phyloP scores from a whole-genome alignment of 306 rosid species.

The Rosa lucieae region DNA sequence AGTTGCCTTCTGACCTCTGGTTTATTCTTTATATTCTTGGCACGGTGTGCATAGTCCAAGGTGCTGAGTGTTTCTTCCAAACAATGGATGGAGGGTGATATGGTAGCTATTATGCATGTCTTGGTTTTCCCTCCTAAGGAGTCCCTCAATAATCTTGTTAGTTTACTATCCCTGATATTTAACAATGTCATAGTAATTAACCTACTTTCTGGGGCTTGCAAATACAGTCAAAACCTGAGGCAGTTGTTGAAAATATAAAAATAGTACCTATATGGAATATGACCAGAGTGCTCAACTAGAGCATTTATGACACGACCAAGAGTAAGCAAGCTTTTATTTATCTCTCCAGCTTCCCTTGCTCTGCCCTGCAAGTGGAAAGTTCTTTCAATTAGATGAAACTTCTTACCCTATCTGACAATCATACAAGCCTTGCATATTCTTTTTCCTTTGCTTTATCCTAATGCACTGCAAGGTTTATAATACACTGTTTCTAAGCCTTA shows the following conservation, averaged over 20 bases:
- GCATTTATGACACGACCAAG: conserved; percentile 98
- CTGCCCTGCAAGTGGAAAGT: conserved; percentile 74
- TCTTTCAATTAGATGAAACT: conserved; percentile 26
- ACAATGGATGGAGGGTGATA: conserved; percentile 98
- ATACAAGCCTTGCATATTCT: neutral
- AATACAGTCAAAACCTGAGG: neutral
- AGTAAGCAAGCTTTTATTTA: conserved; percentile 93
- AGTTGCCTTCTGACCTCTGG: conserved; percentile 78
- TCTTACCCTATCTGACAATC: neutral
- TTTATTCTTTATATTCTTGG: conserved; percentile 98
- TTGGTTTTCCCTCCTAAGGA: conserved; percentile 99
- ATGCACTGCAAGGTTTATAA: neutral
- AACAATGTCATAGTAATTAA: conserved; percentile 26
- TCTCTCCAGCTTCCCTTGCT: conserved; percentile 99
- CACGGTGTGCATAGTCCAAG: conserved; percentile 97
- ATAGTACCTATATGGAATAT: conserved; percentile 87
- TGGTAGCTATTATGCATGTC: conserved; percentile 96
- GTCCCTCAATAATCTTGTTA: conserved; percentile 91
- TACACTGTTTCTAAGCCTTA: conserved; percentile 24
- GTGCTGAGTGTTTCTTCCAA: conserved; percentile 99
- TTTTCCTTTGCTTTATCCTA: neutral
- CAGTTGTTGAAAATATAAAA: conserved; percentile 12
- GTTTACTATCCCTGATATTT: conserved; percentile 88
- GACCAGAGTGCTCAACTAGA: conserved; percentile 98
- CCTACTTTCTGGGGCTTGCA: neutral